Conservation (phyloP, 768 basidiomycete genomes). For the Kondoa subrosea region DNA sequence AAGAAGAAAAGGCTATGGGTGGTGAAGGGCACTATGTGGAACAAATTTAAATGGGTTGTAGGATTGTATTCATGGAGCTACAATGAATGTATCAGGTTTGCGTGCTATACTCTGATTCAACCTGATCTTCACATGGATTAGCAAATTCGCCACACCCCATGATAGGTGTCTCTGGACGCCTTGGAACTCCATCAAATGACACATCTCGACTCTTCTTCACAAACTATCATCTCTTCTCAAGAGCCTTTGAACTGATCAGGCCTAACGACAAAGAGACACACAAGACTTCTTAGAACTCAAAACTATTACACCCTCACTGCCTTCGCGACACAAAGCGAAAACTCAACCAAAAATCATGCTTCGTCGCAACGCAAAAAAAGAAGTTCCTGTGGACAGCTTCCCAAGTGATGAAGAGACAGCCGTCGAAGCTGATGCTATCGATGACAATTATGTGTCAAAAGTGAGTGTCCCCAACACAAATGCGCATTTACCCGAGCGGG, state of each 20-base stretch:
- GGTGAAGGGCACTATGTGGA: neutral
- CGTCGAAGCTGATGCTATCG: neutral
- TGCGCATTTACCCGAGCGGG: neutral
- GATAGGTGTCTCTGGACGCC: neutral
- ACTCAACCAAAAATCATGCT: neutral
- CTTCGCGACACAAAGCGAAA: neutral
- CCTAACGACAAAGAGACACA: neutral
- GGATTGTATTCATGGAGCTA: too few relatives aligned
- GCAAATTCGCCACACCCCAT: neutral
- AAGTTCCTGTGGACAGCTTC: neutral
- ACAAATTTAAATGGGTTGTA: neutral
- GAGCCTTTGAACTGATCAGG: neutral
- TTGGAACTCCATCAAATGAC: too few relatives aligned
- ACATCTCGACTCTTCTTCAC: too few relatives aligned
- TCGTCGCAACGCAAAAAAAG: neutral
- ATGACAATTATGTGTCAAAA: conserved; percentile 5
- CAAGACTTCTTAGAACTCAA: neutral
- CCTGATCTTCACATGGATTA: neutral
- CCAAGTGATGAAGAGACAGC: neutral
- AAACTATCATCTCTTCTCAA: neutral
- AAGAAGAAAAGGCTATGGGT: neutral
- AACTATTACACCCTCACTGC: neutral
- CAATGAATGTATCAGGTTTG: neutral
- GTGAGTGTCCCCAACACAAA: neutral
- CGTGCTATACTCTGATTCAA: neutral